Percentiles rank a stretch among this genome's conserved stretches.
phyloP scores from a whole-genome alignment of 257 asterid genomes.

The Nicotiana tomentosiformis region DNA sequence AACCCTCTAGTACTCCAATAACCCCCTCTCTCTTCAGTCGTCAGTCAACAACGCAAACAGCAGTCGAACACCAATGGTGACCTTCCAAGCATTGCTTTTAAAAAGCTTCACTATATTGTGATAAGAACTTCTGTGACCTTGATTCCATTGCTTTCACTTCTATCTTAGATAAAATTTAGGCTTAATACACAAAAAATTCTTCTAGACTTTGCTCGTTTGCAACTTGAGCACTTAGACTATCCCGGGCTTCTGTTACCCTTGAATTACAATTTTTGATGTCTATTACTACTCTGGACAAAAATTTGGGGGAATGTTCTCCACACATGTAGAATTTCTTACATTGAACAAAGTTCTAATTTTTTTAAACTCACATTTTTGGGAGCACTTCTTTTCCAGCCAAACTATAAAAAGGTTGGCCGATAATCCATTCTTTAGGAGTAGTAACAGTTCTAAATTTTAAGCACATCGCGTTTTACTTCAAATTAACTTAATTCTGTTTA shows the following conservation, averaged over 20 bases:
- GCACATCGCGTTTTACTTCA: neutral
- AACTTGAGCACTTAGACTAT: neutral
- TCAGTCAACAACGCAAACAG: neutral
- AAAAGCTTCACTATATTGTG: neutral
- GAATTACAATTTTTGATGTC: neutral
- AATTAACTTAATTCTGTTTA: neutral
- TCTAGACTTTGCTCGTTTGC: neutral
- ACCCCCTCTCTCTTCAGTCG: neutral
- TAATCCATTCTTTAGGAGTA: neutral
- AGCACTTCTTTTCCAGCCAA: neutral
- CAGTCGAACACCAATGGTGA: neutral
- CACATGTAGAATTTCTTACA: neutral
- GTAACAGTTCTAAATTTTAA: neutral
- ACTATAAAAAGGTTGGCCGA: neutral
- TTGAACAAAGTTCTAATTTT: neutral
- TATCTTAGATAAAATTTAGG: neutral
- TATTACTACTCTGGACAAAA: neutral
- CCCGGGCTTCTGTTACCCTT: neutral
- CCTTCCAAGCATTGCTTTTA: neutral
- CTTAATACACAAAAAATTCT: neutral
- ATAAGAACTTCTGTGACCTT: neutral
- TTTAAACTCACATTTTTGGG: neutral
- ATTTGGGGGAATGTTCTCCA: neutral
- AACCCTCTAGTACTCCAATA: neutral
- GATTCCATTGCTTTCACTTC: neutral